Percentiles rank a stretch among this genome's conserved stretches.
These are phyloP conservation scores for Atkinsonella texensis DNA, from an alignment of 2,329 filamentous ascomycete genomes.

Conservation along the genomic window DNA sequence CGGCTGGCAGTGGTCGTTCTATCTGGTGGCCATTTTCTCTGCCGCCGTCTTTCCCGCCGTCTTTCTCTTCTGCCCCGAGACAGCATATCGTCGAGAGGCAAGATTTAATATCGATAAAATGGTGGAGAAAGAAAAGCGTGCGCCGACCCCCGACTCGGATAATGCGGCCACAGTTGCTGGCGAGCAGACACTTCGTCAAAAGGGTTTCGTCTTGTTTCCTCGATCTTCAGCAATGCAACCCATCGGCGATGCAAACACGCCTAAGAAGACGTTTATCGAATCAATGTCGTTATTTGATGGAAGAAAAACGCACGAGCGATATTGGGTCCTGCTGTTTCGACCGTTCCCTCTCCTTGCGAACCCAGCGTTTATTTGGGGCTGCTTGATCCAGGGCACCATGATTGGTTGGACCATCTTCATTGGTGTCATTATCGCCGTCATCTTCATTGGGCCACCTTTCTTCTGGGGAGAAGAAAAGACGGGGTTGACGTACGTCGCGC, in stretches of 20 bases:
- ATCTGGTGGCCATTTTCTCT: constrained; percentile 76
- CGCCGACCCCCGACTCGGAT: neutral
- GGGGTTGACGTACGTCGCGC: constrained; percentile 77
- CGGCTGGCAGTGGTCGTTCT: constrained; percentile 82
- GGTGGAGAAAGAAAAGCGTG: constrained; percentile 20
- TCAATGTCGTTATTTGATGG: constrained; percentile 65
- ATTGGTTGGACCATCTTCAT: constrained; percentile 97
- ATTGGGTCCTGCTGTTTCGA: constrained; percentile 52
- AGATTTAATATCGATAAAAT: constrained; percentile 44
- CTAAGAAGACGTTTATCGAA: constrained; percentile 46
- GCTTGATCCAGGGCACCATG: constrained; percentile 72
- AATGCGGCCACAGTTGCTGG: neutral
- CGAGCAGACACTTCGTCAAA: constrained; percentile 2
- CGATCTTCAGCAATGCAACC: constrained; percentile 21
- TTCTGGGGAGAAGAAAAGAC: constrained; percentile 73
- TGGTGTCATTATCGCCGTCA: constrained; percentile 67
- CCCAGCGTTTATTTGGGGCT: constrained; percentile 71
- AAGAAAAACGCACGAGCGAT: constrained; percentile 66
- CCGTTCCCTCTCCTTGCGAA: constrained; percentile 77
- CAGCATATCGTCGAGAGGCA: constrained; percentile 57
- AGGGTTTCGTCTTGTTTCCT: constrained; percentile 21
- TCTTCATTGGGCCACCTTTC: constrained; percentile 69
- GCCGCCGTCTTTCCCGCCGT: constrained; percentile 57
- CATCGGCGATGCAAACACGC: constrained; percentile 22
- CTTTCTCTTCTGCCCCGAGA: constrained; percentile 75